These are phyloP conservation scores for Ganoderma lucidum DNA, from an alignment of 1,284 basidiomycete species.

Conservation along the genomic window DNA sequence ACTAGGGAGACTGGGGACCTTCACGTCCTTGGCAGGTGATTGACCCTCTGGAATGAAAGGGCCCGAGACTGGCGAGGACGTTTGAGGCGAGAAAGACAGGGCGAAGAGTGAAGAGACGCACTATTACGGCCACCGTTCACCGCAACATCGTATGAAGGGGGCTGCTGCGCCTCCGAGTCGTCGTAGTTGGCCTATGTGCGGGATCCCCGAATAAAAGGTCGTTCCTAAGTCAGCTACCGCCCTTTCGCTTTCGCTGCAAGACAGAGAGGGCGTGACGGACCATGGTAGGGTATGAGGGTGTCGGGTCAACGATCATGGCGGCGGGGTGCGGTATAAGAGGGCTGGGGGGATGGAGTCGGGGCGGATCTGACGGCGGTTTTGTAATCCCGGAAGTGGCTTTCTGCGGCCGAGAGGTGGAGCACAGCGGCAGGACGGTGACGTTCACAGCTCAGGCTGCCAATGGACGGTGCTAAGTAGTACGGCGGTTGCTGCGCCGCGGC, in stretches of 20 bases:
- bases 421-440: background rate
- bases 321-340: constrained; percentile 24
- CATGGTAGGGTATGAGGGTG: constrained; percentile 34
- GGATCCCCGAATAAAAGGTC: background rate
- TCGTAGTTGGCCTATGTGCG: constrained; percentile 23
- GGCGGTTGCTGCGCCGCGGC: background rate
- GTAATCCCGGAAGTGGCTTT: constrained; percentile 16
- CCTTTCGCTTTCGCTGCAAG: background rate
- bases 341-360: constrained; percentile 4
- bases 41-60: constrained; percentile 36
- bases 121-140: constrained; percentile 22
- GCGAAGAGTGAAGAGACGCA: constrained; percentile 16
- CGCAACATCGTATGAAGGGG: constrained; percentile 36
- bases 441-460: background rate
- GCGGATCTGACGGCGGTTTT: constrained; percentile 17
- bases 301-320: constrained; percentile 34
- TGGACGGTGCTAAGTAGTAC: background rate
- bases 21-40: constrained; percentile 35
- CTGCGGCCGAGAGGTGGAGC: constrained; percentile 18
- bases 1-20: constrained; percentile 32
- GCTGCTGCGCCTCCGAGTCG: constrained; percentile 27
- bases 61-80: constrained; percentile 29
- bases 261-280: constrained; percentile 27
- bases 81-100: background rate
- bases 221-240: background rate